A percentile compares a stretch with the other conserved stretches of the same genome.
Conservation (phyloP, 1,139 yeast genomes). For the Saccharomyces pastorianus region DNA sequence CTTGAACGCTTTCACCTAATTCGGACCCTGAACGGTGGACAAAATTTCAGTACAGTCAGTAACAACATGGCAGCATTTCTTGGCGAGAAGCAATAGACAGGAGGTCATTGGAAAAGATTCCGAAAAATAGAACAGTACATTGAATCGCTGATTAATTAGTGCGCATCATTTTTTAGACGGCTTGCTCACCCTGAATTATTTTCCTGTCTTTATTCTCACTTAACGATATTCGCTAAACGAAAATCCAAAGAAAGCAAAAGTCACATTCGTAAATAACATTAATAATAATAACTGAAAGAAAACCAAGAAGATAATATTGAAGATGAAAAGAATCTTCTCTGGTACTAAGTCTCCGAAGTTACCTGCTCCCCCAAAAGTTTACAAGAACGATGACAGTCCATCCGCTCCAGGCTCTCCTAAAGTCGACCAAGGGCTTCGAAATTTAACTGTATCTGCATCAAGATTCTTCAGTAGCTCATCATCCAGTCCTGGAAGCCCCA, state of each 20-base stretch:
- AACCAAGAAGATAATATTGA: not conserved
- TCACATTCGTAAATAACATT: not conserved
- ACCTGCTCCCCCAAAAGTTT: constrained; percentile 13
- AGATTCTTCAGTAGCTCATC: not conserved
- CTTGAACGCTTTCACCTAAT: not conserved
- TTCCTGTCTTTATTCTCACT: not conserved
- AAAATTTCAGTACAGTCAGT: not conserved
- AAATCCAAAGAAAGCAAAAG: not conserved
- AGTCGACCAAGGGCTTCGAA: not conserved
- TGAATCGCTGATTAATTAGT: not conserved
- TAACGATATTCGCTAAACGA: not conserved
- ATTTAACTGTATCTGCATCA: not conserved
- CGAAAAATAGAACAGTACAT: not conserved
- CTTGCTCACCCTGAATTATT: too few species aligned
- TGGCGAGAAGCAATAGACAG: not conserved
- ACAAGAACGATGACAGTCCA: constrained; percentile 1
- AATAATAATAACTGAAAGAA: not conserved
- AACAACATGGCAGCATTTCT: not conserved
- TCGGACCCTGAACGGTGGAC: not conserved
- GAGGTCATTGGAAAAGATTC: not conserved
- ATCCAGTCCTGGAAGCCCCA: not conserved
- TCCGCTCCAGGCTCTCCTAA: not conserved
- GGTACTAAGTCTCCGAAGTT: constrained; percentile 13
- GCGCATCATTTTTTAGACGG: not conserved
- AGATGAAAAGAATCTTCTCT: constrained; percentile 17